Percentiles rank a stretch among this genome's conserved stretches.
These are phyloP conservation scores for Tillandsia leiboldiana DNA, from an alignment of 176 grass and related monocot genomes.

Conservation along the genomic window DNA sequence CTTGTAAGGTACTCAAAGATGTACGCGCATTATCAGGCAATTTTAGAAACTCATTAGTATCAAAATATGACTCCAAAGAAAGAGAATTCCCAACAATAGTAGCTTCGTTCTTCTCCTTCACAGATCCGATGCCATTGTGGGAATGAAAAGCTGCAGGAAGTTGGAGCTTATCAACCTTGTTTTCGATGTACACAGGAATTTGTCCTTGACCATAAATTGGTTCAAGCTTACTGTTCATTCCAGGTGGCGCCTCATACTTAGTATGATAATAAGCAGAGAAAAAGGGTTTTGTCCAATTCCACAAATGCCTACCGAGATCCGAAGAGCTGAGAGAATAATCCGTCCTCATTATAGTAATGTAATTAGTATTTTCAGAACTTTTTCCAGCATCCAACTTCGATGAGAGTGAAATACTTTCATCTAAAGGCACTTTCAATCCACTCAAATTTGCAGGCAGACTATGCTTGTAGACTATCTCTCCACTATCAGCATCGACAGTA, in stretches of 20 bases:
- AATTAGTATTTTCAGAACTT: conserved; percentile 29
- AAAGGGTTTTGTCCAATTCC: conserved; percentile 69
- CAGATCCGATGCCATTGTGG: not conserved
- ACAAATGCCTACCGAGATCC: conserved; percentile 58
- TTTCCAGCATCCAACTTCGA: conserved; percentile 45
- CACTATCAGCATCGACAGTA: conserved; percentile 54
- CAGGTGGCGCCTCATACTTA: conserved; percentile 26
- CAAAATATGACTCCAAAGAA: not conserved
- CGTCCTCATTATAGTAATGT: conserved; percentile 63
- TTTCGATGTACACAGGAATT: conserved; percentile 42
- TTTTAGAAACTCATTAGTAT: not conserved
- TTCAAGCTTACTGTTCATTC: conserved; percentile 26
- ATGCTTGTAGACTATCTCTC: conserved; percentile 67
- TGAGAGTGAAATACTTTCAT: conserved; percentile 38
- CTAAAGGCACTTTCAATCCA: conserved; percentile 33
- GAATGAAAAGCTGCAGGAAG: conserved; percentile 36
- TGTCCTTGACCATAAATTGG: conserved; percentile 35
- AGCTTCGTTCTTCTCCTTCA: not conserved
- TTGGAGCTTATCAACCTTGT: conserved; percentile 19
- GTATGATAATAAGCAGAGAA: conserved; percentile 56
- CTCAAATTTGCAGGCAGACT: conserved; percentile 39
- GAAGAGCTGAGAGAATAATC: conserved; percentile 86
- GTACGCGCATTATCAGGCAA: not conserved
- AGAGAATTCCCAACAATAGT: not conserved
- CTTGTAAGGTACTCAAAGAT: not conserved